A percentile compares a stretch with the other conserved stretches of the same genome.
phyloP scores from a whole-genome alignment of 2,329 filamentous ascomycete species.

The Coniochaeta sp. region DNA sequence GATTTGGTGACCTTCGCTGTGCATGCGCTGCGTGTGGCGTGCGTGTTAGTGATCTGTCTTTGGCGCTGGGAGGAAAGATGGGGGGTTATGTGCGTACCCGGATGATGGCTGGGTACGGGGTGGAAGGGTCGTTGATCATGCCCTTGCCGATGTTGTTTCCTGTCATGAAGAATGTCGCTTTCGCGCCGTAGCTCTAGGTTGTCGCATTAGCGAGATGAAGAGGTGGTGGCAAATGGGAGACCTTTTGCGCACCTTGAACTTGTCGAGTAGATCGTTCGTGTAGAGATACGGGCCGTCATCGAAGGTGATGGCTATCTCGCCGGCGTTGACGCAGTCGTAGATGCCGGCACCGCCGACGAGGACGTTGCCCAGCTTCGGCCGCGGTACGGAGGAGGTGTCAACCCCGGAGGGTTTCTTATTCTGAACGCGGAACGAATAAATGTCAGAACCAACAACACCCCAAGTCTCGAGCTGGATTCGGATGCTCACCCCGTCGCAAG shows the following conservation, averaged over 20 bases:
- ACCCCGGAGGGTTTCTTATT: constrained; percentile 46
- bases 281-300: constrained; percentile 60
- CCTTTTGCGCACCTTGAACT: constrained; percentile 33
- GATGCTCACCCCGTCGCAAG: constrained; percentile 42
- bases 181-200: constrained; percentile 43
- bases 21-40: constrained; percentile 35
- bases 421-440: constrained; percentile 3
- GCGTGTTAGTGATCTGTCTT: constrained; percentile 12
- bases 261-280: constrained; percentile 54
- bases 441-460: not conserved
- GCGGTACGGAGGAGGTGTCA: constrained; percentile 44
- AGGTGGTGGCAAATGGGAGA: not conserved
- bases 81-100: constrained; percentile 21
- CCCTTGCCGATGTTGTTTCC: constrained; percentile 51
- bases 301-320: constrained; percentile 59
- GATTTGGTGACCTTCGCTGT: constrained; percentile 38
- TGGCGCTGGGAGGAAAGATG: not conserved
- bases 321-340: constrained; percentile 46
- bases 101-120: constrained; percentile 38
- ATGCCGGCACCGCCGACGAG: constrained; percentile 51
- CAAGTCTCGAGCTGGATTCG: not conserved
- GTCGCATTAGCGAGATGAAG: constrained; percentile 1
- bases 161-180: constrained; percentile 62
- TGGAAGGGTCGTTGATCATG: constrained; percentile 42
- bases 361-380: constrained; percentile 45